A percentile compares a stretch with the other conserved stretches of the same genome.
phyloP scores from a whole-genome alignment of 2,329 filamentous ascomycete genomes.

The Zarea fungicola region DNA sequence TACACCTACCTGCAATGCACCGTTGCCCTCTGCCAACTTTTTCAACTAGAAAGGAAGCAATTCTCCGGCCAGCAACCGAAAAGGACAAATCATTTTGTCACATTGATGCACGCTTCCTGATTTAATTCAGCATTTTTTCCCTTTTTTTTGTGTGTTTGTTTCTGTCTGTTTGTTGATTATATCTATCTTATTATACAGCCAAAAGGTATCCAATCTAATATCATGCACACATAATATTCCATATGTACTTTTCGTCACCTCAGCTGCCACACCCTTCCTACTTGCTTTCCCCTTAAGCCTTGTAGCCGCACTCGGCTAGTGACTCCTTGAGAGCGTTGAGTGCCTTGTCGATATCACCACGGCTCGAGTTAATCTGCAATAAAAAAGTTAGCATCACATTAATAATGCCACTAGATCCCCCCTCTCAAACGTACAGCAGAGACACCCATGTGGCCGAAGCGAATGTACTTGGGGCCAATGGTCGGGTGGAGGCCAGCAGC shows the following conservation, averaged over 20 bases:
- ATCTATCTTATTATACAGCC: constrained; percentile 5
- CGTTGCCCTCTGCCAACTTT: too few species aligned
- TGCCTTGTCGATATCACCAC: constrained; percentile 79
- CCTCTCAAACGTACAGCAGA: constrained; percentile 59
- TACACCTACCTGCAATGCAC: too few species aligned
- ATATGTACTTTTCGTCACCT: not conserved
- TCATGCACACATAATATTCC: not conserved
- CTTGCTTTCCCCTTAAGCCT: constrained; percentile 14
- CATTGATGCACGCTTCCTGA: too few species aligned
- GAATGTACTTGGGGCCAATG: constrained; percentile 87
- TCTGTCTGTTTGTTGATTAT: not conserved
- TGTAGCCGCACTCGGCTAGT: constrained; percentile 66
- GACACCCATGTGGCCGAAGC: constrained; percentile 97
- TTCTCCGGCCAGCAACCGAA: too few species aligned
- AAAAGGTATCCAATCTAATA: not conserved
- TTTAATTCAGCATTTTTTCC: not conserved
- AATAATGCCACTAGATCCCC: not conserved
- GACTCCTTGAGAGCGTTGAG: constrained; percentile 71
- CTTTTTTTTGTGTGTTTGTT: not conserved
- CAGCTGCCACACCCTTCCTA: not conserved
- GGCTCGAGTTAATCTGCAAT: constrained; percentile 60
- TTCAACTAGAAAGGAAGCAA: too few species aligned
- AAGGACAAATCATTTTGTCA: too few species aligned
- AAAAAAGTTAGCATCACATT: constrained; percentile 18
- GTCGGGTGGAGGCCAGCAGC: constrained; percentile 95